These are phyloP conservation scores for Neurospora sp. DNA, from an alignment of 2,329 filamentous ascomycete genomes.

Conservation along the genomic window DNA sequence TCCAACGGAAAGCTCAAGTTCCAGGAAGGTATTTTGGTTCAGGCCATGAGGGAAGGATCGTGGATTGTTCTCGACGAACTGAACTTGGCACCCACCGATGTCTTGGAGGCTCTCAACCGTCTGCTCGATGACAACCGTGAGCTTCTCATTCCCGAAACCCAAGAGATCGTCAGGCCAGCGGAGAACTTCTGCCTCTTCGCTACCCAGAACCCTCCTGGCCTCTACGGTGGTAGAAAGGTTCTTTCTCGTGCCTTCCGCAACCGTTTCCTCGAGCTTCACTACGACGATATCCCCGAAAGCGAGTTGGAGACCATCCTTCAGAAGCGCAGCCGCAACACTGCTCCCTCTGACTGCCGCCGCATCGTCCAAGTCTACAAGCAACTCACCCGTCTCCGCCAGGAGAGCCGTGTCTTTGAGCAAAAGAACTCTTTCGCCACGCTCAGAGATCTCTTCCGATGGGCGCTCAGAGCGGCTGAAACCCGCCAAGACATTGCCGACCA, in stretches of 20 bases:
- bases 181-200: slow-evolving; percentile 97
- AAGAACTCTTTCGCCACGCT: slow-evolving; percentile 96
- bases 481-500: slow-evolving; percentile 83
- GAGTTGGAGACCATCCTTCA: slow-evolving; percentile 89
- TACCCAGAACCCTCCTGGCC: slow-evolving; percentile 89
- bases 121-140: slow-evolving; percentile 94
- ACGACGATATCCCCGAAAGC: slow-evolving; percentile 93
- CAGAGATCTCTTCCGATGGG: slow-evolving; percentile 93
- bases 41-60: slow-evolving; percentile 83
- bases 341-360: slow-evolving; percentile 79
- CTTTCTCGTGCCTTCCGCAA: slow-evolving; percentile 94
- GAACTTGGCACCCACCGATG: slow-evolving; percentile 93
- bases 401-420: slow-evolving; percentile 86
- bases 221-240: slow-evolving; percentile 91
- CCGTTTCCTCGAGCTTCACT: slow-evolving; percentile 91
- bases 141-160: slow-evolving; percentile 89
- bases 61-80: slow-evolving; percentile 98
- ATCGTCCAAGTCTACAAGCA: slow-evolving; percentile 94
- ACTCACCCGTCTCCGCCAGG: slow-evolving; percentile 80
- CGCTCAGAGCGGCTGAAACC: slow-evolving; percentile 71
- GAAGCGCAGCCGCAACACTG: slow-evolving; percentile 73
- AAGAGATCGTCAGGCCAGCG: slow-evolving; percentile 85
- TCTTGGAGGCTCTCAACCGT: slow-evolving; percentile 90
- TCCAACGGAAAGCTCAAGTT: slow-evolving; percentile 78
- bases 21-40: slow-evolving; percentile 87